Evolutionary conservation across 495 filamentous ascomycete genomes (phyloP).

Genomic region (Chaetomidium leptoderma): DNA sequence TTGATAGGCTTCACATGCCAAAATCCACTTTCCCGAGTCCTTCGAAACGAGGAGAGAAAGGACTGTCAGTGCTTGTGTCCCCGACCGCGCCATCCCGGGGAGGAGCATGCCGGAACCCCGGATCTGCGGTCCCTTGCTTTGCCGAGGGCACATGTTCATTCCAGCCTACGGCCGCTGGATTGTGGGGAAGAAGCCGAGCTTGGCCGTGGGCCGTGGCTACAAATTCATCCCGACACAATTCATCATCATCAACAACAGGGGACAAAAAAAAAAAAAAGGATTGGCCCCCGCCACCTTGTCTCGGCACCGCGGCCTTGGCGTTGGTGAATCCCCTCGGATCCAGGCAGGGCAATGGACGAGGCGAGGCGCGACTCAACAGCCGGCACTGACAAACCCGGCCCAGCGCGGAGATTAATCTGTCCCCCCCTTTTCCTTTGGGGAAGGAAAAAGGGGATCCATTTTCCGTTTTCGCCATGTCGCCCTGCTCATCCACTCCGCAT

Average conservation of each 20-base stretch:
- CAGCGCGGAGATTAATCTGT: slow-evolving; percentile 1
- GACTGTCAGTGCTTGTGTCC: neutral
- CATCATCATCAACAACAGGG: neutral
- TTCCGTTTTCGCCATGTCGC: neutral
- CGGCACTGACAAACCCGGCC: neutral
- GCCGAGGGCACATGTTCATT: neutral
- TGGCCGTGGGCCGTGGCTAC: neutral
- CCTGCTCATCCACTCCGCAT: slow-evolving; percentile 4
- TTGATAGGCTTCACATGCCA: slow-evolving; percentile 7
- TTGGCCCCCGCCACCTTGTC: neutral
- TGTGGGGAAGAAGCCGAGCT: neutral
- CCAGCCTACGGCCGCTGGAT: neutral
- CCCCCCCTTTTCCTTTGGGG: neutral
- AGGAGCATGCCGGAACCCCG: slow-evolving; percentile 3
- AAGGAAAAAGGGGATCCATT: neutral
- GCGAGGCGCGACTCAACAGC: neutral
- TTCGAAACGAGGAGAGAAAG: neutral
- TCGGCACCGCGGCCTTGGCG: slow-evolving; percentile 9
- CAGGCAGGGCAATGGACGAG: neutral
- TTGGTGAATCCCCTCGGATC: neutral
- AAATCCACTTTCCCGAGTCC: neutral
- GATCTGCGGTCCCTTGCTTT: slow-evolving; percentile 7
- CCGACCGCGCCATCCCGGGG: no score
- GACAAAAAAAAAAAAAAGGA: neutral
- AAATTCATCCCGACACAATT: neutral